Percentiles rank a stretch among this genome's conserved stretches.
Conservation (phyloP, 192 early-diverging fungal species). For the Ambispora gerdemannii region DNA sequence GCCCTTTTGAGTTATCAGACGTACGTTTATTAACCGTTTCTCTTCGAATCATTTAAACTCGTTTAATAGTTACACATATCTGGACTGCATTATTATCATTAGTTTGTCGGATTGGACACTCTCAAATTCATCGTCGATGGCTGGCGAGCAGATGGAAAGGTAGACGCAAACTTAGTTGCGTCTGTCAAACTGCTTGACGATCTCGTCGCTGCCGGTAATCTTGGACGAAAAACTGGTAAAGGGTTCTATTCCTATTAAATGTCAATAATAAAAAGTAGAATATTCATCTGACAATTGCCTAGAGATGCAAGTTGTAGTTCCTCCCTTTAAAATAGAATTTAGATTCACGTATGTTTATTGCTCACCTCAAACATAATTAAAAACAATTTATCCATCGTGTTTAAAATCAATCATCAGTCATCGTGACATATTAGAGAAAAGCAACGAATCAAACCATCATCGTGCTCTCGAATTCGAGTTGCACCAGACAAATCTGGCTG, state of each 20-base stretch:
- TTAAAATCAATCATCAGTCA: too few species aligned
- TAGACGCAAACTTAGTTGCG: conserved; percentile 71
- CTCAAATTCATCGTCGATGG: conserved; percentile 94
- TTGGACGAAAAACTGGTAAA: conserved; percentile 84
- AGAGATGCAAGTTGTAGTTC: too few species aligned
- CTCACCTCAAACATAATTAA: too few species aligned
- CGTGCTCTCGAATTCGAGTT: too few species aligned
- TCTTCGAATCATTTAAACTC: not conserved
- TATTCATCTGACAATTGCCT: too few species aligned
- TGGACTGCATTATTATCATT: conserved; percentile 22
- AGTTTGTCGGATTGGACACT: conserved; percentile 94
- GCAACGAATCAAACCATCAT: too few species aligned
- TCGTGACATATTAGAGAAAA: too few species aligned
- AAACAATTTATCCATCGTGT: too few species aligned
- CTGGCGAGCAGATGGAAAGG: conserved; percentile 81
- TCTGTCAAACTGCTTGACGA: conserved; percentile 70
- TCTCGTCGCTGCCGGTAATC: conserved; percentile 65
- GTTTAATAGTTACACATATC: conserved; percentile 3
- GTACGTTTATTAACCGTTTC: conserved; percentile 42
- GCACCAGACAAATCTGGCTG: too few species aligned
- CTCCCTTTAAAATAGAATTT: too few species aligned
- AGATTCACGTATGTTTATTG: too few species aligned
- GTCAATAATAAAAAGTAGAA: conserved; percentile 35
- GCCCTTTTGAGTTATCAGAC: conserved; percentile 80
- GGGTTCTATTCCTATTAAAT: conserved; percentile 80